Base-by-base conservation (phyloP, 2,329 filamentous ascomycete genomes). In the Alternaria arborescens region DNA sequence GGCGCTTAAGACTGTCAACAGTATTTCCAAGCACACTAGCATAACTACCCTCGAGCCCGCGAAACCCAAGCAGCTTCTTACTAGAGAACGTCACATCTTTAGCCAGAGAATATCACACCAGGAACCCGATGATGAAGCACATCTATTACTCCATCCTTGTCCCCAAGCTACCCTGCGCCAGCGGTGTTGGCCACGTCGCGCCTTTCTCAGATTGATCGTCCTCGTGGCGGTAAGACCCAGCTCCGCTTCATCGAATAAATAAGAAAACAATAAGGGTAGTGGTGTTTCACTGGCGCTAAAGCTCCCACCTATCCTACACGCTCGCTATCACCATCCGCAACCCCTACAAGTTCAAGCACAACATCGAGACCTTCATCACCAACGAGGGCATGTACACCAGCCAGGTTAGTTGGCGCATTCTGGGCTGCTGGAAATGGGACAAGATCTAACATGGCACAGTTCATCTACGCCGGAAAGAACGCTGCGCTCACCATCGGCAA, bases 381-480 rank as follows among this genome's bases (percentile, higher is more conserved):
- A 98, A 98, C 87, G 95, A 98, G 88, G 95, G 95, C 87, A 97
- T 98, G 94, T 99, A 98, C 92, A 97, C 95, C 74, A 95, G 95
- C 82, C 95, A 99, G 86, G 75, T 78, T 44, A 74, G 74, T 74
- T 64, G 44, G 44, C 47, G 38, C 55, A n/a, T 54, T 12, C 42
- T n/a, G 40, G 10, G 36, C 44, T 12, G 18, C 30, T 24, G 34
- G 22, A 11, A 11, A 26, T 40, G 42, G 57, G 54, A 57, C 11
- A 51, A 20, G 4, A 18, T 52, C 71, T 75, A 59, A 75, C 71
- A 65, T 46, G 46, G 38, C 14, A 52, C 65, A 77, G 75, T 99
- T 99, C 89, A 93, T 99, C 91, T 99, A 99, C 86, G 95, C 94
- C 82, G 95, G 95, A 82, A 99, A 99, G 93, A 95, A 97, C 86